These are phyloP conservation scores for Amanita pseudoporphyria DNA, from an alignment of 768 basidiomycete species.

Conservation along the genomic window DNA sequence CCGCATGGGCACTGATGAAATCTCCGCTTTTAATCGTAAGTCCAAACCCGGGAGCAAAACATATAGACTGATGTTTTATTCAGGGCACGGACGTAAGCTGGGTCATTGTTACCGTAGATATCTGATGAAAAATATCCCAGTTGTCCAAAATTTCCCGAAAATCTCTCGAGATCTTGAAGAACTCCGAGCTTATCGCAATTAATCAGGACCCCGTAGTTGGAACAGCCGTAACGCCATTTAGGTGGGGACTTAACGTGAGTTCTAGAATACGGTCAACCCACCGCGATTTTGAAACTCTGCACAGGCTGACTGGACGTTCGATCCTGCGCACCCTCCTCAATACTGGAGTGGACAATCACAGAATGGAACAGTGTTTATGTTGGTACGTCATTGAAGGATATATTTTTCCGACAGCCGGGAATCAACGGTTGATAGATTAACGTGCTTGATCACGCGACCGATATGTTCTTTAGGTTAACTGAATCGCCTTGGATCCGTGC, in stretches of 20 bases:
- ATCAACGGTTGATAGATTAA: slow-evolving; percentile 35
- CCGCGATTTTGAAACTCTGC: slow-evolving; percentile 5
- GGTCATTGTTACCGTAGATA: background rate
- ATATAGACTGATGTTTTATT: background rate
- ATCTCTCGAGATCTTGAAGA: slow-evolving; percentile 47
- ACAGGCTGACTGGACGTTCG: slow-evolving; percentile 33
- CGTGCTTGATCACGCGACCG: slow-evolving; percentile 42
- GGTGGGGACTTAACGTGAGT: slow-evolving; percentile 57
- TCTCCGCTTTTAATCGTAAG: slow-evolving; percentile 49
- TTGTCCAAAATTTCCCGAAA: slow-evolving; percentile 37
- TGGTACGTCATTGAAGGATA: slow-evolving; percentile 27
- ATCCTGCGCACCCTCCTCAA: slow-evolving; percentile 48
- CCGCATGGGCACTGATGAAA: slow-evolving; percentile 66
- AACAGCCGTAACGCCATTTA: slow-evolving; percentile 52
- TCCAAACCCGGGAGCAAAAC: background rate
- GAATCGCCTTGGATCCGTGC: slow-evolving; percentile 67
- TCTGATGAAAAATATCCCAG: slow-evolving; percentile 20
- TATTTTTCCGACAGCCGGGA: background rate
- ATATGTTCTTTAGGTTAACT: slow-evolving; percentile 53
- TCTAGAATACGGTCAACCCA: background rate
- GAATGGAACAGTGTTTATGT: slow-evolving; percentile 60
- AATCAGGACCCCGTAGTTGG: slow-evolving; percentile 60
- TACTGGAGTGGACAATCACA: slow-evolving; percentile 62
- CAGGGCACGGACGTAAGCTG: slow-evolving; percentile 27
- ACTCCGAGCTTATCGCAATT: slow-evolving; percentile 57